These are phyloP conservation scores for Sporothrix globosa DNA, from an alignment of 2,329 filamentous ascomycete genomes.

Conservation along the genomic window DNA sequence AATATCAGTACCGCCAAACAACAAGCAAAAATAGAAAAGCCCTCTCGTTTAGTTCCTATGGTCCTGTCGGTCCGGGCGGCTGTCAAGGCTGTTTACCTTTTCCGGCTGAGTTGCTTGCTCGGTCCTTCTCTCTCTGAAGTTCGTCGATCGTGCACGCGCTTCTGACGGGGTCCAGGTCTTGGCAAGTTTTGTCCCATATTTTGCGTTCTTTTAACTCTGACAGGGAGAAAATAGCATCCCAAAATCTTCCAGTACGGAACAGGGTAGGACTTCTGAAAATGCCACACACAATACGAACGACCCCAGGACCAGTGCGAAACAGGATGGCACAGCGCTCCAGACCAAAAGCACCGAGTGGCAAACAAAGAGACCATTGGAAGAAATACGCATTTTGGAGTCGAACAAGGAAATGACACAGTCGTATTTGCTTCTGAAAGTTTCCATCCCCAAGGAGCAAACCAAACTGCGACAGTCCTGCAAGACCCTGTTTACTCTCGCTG, in stretches of 20 bases:
- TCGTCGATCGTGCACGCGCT: not conserved
- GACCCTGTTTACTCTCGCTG: not conserved
- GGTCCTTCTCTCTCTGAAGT: not conserved
- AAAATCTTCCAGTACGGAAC: no score
- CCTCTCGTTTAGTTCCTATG: not conserved
- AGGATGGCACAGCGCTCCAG: not conserved
- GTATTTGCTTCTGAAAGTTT: not conserved
- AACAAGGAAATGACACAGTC: not conserved
- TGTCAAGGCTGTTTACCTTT: not conserved
- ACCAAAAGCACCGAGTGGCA: not conserved
- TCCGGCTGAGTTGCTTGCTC: constrained; percentile 8
- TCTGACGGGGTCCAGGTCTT: not conserved
- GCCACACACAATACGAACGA: not conserved
- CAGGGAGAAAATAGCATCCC: not conserved
- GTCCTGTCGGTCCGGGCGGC: not conserved
- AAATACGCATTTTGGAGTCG: not conserved
- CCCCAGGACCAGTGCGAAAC: not conserved
- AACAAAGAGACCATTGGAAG: not conserved
- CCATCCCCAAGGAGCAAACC: constrained; percentile 14
- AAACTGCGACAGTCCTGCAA: constrained; percentile 6
- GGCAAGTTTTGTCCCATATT: not conserved
- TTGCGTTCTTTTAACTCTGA: not conserved
- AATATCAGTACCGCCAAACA: not conserved
- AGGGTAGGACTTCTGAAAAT: not conserved
- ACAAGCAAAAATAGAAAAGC: not conserved